Percentiles rank a stretch among this genome's conserved stretches.
These are phyloP conservation scores for Psilocybe cyanescens DNA, from an alignment of 768 basidiomycete species.

Conservation along the genomic window DNA sequence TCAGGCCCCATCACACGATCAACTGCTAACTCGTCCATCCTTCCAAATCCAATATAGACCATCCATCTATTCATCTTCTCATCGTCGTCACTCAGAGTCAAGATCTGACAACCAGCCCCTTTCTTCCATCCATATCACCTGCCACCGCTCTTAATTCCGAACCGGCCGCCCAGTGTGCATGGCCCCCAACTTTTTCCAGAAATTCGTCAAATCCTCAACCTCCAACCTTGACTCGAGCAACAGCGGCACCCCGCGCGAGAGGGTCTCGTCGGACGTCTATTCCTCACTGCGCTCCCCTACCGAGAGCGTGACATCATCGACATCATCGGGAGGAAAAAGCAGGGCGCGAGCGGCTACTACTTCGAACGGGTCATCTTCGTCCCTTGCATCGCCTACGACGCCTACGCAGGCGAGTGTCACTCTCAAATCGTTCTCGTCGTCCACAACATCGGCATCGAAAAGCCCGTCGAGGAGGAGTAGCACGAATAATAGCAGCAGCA, in stretches of 20 bases:
- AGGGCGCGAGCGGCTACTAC: constrained; percentile 20
- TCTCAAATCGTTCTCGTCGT: background rate
- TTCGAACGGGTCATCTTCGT: constrained; percentile 4
- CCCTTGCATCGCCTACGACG: constrained; percentile 18
- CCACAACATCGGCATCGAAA: background rate
- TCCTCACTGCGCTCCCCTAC: constrained; percentile 9
- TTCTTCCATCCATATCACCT: too few species aligned
- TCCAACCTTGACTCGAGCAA: background rate
- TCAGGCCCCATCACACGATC: background rate
- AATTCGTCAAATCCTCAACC: constrained; percentile 26
- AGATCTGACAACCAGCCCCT: too few species aligned
- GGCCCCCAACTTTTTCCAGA: constrained; percentile 29
- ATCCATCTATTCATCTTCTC: background rate
- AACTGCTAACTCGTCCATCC: background rate
- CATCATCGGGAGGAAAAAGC: constrained; percentile 6
- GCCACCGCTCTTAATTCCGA: background rate
- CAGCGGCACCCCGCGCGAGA: constrained; percentile 19
- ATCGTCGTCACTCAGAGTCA: background rate
- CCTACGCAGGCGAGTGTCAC: constrained; percentile 19
- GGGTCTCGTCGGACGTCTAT: constrained; percentile 23
- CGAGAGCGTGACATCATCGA: constrained; percentile 4
- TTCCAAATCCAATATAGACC: background rate
- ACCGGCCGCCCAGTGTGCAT: constrained; percentile 20
- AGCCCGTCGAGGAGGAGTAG: constrained; percentile 7
- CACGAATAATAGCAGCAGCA: constrained; percentile 11